Evolutionary conservation across 2,329 filamentous ascomycete genomes (phyloP).

Genomic region (Hypomyces rosellus): DNA sequence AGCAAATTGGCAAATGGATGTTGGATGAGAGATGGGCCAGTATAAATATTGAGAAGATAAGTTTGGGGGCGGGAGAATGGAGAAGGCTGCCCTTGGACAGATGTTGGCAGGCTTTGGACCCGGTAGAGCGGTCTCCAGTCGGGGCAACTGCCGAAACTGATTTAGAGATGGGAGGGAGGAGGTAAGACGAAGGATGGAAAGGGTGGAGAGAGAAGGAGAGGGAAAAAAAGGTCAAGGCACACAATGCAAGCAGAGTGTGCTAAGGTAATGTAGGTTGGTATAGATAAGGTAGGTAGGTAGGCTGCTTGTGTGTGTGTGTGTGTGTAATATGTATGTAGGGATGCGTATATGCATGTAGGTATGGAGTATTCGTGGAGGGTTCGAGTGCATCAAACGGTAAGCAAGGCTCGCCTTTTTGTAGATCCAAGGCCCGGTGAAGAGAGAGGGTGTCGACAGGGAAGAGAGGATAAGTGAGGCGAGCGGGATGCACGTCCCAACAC

Average conservation of each 20-base stretch:
- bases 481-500: not conserved
- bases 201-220: not conserved
- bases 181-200: not conserved
- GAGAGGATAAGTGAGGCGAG: not conserved
- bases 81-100: not conserved
- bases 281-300: too few species aligned
- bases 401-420: not conserved
- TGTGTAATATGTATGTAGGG: too few species aligned
- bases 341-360: too few species aligned
- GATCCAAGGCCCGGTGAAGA: not conserved
- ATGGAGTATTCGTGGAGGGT: too few species aligned
- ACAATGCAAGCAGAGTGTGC: not conserved
- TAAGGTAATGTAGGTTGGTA: not conserved
- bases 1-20: too few species aligned
- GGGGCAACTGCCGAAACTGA: slow-evolving; percentile 9
- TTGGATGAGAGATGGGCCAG: not conserved
- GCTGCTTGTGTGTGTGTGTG: too few species aligned
- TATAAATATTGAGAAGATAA: not conserved
- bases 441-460: not conserved
- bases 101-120: not conserved
- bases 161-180: not conserved
- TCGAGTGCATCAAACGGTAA: not conserved
- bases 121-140: slow-evolving; percentile 7
- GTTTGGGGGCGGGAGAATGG: not conserved
- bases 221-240: not conserved